Percentiles rank a stretch among this genome's conserved stretches.
phyloP scores from a whole-genome alignment of 352 stramenopile species.

The Pythium oligandrum region DNA sequence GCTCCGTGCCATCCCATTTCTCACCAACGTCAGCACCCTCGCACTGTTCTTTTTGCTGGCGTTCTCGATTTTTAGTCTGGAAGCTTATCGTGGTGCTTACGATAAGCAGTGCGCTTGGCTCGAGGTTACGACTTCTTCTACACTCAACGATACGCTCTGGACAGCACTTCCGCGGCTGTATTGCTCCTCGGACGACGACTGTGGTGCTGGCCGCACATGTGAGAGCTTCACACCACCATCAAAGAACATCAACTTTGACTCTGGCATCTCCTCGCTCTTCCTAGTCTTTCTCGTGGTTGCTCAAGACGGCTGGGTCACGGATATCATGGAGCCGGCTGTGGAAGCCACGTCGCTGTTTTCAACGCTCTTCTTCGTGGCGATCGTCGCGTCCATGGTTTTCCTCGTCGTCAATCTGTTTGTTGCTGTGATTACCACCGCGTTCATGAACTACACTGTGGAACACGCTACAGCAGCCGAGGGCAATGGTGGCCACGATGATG shows the following conservation, averaged over 20 bases:
- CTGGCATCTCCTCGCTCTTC: constrained; percentile 58
- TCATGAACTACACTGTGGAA: constrained; percentile 78
- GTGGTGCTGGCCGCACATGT: constrained; percentile 22
- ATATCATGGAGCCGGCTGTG: constrained; percentile 78
- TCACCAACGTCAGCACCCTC: constrained; percentile 69
- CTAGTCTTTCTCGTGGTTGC: constrained; percentile 77
- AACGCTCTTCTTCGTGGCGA: constrained; percentile 61
- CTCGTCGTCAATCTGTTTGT: constrained; percentile 82
- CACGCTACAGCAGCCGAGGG: constrained; percentile 2
- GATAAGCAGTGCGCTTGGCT: constrained; percentile 37
- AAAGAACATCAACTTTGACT: constrained; percentile 67
- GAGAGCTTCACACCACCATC: constrained; percentile 26
- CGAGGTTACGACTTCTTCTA: background rate
- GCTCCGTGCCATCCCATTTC: constrained; percentile 58
- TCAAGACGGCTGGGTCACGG: constrained; percentile 69
- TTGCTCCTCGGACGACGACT: constrained; percentile 42
- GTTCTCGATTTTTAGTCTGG: constrained; percentile 74
- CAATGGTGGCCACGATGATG: background rate
- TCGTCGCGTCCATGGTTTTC: constrained; percentile 75
- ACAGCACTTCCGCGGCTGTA: constrained; percentile 44
- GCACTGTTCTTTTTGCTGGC: constrained; percentile 69
- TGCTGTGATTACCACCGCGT: constrained; percentile 76
- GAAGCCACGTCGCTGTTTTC: constrained; percentile 51
- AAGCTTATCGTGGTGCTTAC: constrained; percentile 56
- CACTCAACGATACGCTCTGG: constrained; percentile 13